A percentile compares a stretch with the other conserved stretches of the same genome.
These are phyloP conservation scores for Apiotrichum gracile DNA, from an alignment of 1,284 basidiomycete genomes.

Conservation along the genomic window DNA sequence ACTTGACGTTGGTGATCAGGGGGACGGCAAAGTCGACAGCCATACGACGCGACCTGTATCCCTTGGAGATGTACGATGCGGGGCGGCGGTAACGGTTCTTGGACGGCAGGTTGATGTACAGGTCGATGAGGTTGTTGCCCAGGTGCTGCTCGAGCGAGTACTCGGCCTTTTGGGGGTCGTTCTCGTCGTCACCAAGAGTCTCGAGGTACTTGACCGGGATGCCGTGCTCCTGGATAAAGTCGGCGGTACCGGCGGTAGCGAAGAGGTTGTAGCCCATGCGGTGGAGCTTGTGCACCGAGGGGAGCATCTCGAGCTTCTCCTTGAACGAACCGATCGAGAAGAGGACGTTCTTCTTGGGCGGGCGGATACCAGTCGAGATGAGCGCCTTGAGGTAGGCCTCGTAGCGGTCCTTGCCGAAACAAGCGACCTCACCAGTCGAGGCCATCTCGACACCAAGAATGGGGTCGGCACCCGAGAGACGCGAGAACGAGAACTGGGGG, in stretches of 20 bases:
- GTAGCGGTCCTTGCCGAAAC: slow-evolving; percentile 95
- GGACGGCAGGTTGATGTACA: slow-evolving; percentile 98
- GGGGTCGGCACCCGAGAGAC: slow-evolving; percentile 92
- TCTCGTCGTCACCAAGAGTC: slow-evolving; percentile 68
- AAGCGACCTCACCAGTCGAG: slow-evolving; percentile 98
- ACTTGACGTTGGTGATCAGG: slow-evolving; percentile 97
- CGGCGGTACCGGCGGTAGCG: slow-evolving; percentile 92
- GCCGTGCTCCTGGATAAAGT: slow-evolving; percentile 74
- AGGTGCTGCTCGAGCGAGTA: slow-evolving; percentile 92
- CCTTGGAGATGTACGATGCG: slow-evolving; percentile 93
- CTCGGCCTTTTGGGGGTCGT: slow-evolving; percentile 81
- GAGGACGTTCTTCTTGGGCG: slow-evolving; percentile 61
- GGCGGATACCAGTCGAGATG: slow-evolving; percentile 89
- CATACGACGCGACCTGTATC: slow-evolving; percentile 94
- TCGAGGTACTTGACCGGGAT: slow-evolving; percentile 73
- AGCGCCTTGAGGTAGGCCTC: slow-evolving; percentile 97
- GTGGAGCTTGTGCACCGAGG: slow-evolving; percentile 93
- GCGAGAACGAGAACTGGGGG: slow-evolving; percentile 95
- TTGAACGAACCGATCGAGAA: slow-evolving; percentile 72
- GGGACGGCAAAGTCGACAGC: slow-evolving; percentile 99
- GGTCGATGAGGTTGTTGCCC: slow-evolving; percentile 92
- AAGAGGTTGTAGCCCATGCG: slow-evolving; percentile 94
- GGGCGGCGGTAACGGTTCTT: slow-evolving; percentile 97
- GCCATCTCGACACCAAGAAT: slow-evolving; percentile 99
- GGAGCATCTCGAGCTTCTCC: slow-evolving; percentile 95